Base-by-base conservation (phyloP, 371 early-diverging fungal genomes). In the Dinochytrium kinnereticum region DNA sequence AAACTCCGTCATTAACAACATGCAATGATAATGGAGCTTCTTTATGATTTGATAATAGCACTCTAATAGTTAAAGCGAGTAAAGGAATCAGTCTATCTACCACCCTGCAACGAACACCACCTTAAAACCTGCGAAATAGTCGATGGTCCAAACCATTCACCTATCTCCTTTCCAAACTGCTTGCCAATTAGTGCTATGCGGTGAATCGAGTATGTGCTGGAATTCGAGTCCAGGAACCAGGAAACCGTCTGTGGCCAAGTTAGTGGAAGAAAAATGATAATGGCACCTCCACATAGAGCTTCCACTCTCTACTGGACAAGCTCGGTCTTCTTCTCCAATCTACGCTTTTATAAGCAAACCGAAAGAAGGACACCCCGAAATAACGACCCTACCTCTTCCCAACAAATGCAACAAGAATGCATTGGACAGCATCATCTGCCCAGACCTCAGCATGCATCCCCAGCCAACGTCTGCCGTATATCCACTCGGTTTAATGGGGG, bases 391-490 rank as follows among this genome's bases (percentile, higher is more conserved):
- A 78, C 80, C 80, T 72, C 81, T 34, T 24, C 83, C 83, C 31
- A 83, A 59, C n/a, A 50, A 5, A 59, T 78, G 75, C 36, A 92
- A 76, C 66, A 94, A 77, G 13, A 96, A 81, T 0, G 96, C 90
- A 74, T 94, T 94, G 0, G 94, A 94, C 61, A 98, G 82, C 65
- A 98, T 80, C 80, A 94, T 94, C 78, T 98, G 98, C 0, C 96
- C 97, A 40, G 94, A 93, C 34, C 98, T 82, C 51, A 98, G 82
- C 98, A 98, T 98, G 82, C 98, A 98, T 0, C 98, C 98, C 96
- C 96, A 96, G 1, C 96, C 97, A 36, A 78, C 72, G 75, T 88
- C 98, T 0, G 92, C 90, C 31, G 93, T 95, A 75, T 90, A 94
- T 36, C 82, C 84, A 28, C 92, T 89, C n/a, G 93, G 89, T 65